Conservation (phyloP, 768 basidiomycete species). For the Pleurotus tuber-regium region DNA sequence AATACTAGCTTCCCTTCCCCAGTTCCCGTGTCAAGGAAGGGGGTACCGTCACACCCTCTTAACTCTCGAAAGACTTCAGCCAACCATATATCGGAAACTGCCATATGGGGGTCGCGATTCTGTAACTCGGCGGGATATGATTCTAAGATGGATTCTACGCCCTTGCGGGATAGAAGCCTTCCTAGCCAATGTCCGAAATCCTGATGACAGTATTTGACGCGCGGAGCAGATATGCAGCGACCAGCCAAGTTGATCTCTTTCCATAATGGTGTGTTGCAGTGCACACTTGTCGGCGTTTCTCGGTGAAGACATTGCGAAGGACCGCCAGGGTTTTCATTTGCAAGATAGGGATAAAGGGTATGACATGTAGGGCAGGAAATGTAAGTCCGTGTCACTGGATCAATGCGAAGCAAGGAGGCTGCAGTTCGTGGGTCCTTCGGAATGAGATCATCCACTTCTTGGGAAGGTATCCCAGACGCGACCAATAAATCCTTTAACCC, state of each 20-base stretch:
- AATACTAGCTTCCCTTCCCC: background rate
- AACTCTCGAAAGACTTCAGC: background rate
- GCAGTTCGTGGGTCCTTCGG: slow-evolving; percentile 4
- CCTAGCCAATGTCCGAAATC: slow-evolving; percentile 24
- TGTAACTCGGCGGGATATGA: slow-evolving; percentile 10
- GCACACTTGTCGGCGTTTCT: background rate
- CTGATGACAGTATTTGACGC: slow-evolving; percentile 19
- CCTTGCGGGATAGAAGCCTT: slow-evolving; percentile 21
- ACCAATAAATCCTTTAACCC: no score
- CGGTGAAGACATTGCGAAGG: slow-evolving; percentile 2
- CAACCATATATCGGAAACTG: slow-evolving; percentile 1
- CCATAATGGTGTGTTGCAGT: background rate
- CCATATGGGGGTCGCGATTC: background rate
- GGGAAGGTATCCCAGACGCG: no score
- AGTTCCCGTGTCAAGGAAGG: background rate
- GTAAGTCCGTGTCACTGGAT: slow-evolving; percentile 19
- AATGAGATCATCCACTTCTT: no score
- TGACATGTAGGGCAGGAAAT: slow-evolving; percentile 24
- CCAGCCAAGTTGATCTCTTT: slow-evolving; percentile 10
- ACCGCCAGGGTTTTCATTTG: slow-evolving; percentile 6
- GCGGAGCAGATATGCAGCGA: slow-evolving; percentile 9
- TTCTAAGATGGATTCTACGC: slow-evolving; percentile 23
- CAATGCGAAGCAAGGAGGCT: slow-evolving; percentile 16
- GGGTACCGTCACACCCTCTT: background rate
- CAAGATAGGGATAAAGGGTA: slow-evolving; percentile 16